Conservation (phyloP, 2,329 filamentous ascomycete genomes). For the Neurospora sp. region DNA sequence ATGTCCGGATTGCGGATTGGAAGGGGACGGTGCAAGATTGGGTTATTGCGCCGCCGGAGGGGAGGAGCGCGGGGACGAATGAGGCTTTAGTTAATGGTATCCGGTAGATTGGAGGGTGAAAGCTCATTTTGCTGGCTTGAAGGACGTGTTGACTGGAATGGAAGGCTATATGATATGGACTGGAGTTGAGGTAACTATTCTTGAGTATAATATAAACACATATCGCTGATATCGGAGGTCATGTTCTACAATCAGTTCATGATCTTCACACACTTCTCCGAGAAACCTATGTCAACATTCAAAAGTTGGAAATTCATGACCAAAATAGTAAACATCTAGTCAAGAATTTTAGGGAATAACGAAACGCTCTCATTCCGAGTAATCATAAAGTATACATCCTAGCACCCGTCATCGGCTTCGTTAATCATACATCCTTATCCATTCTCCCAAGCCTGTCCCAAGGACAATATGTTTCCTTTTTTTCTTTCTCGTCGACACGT, state of each 20-base stretch:
- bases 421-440: not conserved
- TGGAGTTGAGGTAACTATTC: not conserved
- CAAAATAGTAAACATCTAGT: no score
- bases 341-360: not conserved
- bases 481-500: not conserved
- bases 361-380: not conserved
- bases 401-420: not conserved
- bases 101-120: slow-evolving; percentile 5
- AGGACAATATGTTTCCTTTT: not conserved
- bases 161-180: not conserved
- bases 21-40: slow-evolving; percentile 88
- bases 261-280: not conserved
- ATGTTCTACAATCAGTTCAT: no score
- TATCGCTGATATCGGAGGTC: not conserved
- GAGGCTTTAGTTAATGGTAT: slow-evolving; percentile 31
- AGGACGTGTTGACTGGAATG: not conserved
- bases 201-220: not conserved
- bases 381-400: not conserved
- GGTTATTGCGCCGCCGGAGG: slow-evolving; percentile 33
- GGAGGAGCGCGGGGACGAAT: slow-evolving; percentile 2
- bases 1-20: slow-evolving; percentile 87
- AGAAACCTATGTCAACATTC: not conserved
- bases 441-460: not conserved
- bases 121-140: no score
- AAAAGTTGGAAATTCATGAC: not conserved